These are phyloP conservation scores for Raphidocelis subcapitata DNA, from an alignment of 139 green algal species.

Conservation along the genomic window DNA sequence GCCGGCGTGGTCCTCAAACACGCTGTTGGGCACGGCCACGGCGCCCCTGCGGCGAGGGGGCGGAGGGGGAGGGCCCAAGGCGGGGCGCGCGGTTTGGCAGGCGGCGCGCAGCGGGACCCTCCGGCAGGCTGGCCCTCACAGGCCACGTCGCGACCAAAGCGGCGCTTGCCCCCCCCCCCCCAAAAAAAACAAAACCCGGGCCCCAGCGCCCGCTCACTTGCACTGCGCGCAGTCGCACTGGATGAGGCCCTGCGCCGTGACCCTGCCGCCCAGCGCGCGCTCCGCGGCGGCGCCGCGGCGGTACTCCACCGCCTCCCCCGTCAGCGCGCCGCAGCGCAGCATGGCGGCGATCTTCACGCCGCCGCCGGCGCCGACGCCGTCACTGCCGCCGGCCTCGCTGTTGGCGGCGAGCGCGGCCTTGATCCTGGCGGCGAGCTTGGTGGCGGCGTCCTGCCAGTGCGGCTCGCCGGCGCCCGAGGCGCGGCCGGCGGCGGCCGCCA, in stretches of 20 bases:
- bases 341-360: conserved; percentile 24
- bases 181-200: no score
- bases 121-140: no score
- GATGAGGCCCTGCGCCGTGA: conserved; percentile 21
- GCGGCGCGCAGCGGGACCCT: no score
- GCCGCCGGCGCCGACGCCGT: not conserved
- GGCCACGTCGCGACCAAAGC: no score
- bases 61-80: not conserved
- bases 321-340: conserved; percentile 22
- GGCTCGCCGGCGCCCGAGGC: not conserved
- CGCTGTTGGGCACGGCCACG: conserved; percentile 16
- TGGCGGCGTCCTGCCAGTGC: not conserved
- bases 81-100: no score
- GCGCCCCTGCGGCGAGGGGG: not conserved
- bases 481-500: conserved; percentile 5
- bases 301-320: conserved; percentile 28
- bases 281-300: conserved; percentile 8
- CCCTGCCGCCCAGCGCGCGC: conserved; percentile 12
- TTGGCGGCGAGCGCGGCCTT: conserved; percentile 5
- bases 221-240: conserved; percentile 19
- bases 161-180: no score
- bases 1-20: conserved; percentile 30
- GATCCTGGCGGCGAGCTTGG: conserved; percentile 9
- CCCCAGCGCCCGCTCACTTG: not conserved
- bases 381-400: not conserved